Percentiles rank a stretch among this genome's conserved stretches.
Evolutionary conservation across 768 basidiomycete species (phyloP).

Genomic region (Imleria badia): DNA sequence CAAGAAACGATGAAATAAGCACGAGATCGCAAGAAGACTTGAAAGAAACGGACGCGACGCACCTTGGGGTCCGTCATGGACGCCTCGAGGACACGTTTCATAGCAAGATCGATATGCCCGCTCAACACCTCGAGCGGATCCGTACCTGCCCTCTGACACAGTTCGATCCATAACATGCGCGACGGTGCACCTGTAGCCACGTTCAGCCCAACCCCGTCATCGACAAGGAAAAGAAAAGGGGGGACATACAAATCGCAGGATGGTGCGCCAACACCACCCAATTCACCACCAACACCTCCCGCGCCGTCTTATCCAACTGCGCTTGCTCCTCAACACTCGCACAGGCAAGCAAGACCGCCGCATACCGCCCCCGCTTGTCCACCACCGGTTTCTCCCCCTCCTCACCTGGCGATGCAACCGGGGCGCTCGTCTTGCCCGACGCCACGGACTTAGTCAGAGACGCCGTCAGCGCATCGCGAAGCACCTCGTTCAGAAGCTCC

Average conservation of each 20-base stretch:
- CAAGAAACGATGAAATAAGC: too few relatives aligned
- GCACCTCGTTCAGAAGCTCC: conserved; percentile 46
- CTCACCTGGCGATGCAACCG: conserved; percentile 3
- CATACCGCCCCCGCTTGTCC: conserved; percentile 53
- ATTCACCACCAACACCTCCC: conserved; percentile 51
- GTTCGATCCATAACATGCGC: conserved; percentile 64
- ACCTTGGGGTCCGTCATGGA: conserved; percentile 51
- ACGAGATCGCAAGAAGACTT: too few relatives aligned
- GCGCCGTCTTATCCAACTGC: conserved; percentile 37
- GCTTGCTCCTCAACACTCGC: conserved; percentile 40
- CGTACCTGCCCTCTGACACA: conserved; percentile 64
- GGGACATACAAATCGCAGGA: conserved; percentile 51
- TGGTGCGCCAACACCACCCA: conserved; percentile 76
- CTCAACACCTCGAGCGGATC: conserved; percentile 68
- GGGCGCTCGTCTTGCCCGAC: conserved; percentile 20
- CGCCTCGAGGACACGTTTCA: conserved; percentile 50
- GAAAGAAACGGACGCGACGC: too few relatives aligned
- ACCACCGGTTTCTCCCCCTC: conserved; percentile 42
- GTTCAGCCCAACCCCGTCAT: background rate
- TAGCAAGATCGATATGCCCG: conserved; percentile 46
- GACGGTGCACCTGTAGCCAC: conserved; percentile 16
- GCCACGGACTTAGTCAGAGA: conserved; percentile 42
- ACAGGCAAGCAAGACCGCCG: conserved; percentile 52
- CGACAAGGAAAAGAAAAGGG: background rate
- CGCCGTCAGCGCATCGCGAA: conserved; percentile 58